Conservation (phyloP, 2,329 filamentous ascomycete species). For the Colletotrichum godetiae region DNA sequence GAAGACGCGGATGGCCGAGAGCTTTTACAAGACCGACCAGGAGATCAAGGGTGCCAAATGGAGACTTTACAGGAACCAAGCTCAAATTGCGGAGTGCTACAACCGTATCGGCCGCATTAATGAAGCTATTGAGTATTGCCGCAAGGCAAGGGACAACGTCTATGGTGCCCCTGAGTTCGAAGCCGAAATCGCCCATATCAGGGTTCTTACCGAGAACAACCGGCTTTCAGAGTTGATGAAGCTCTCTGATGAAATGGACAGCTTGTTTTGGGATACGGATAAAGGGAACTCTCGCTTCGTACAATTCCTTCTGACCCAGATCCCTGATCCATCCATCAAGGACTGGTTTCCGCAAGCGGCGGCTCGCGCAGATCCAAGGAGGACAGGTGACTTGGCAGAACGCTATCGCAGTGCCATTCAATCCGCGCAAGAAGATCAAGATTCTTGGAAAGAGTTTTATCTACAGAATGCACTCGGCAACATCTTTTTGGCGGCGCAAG, state of each 20-base stretch:
- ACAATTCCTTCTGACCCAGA: constrained; percentile 49
- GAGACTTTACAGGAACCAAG: constrained; percentile 54
- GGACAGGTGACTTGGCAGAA: constrained; percentile 44
- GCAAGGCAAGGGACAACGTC: constrained; percentile 47
- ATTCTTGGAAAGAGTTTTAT: constrained; percentile 51
- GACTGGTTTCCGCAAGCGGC: constrained; percentile 56
- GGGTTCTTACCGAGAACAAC: constrained; percentile 50
- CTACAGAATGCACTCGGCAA: constrained; percentile 50
- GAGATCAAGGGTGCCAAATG: constrained; percentile 46
- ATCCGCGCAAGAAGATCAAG: constrained; percentile 46
- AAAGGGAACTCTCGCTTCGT: constrained; percentile 43
- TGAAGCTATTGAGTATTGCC: constrained; percentile 48
- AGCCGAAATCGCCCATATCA: constrained; percentile 50
- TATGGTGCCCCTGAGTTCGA: constrained; percentile 48
- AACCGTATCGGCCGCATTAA: constrained; percentile 46
- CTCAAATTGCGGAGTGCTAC: constrained; percentile 51
- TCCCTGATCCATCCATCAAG: constrained; percentile 43
- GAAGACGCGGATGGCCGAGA: constrained; percentile 42
- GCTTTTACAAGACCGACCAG: constrained; percentile 38
- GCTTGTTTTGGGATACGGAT: constrained; percentile 37
- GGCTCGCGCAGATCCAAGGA: constrained; percentile 42
- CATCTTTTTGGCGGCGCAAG: constrained; percentile 47
- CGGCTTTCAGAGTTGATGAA: constrained; percentile 48
- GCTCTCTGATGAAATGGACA: constrained; percentile 47
- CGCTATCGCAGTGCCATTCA: constrained; percentile 46